Evolutionary conservation across 768 basidiomycete genomes (phyloP).

Genomic region (Trichaptum fuscoviolaceum): DNA sequence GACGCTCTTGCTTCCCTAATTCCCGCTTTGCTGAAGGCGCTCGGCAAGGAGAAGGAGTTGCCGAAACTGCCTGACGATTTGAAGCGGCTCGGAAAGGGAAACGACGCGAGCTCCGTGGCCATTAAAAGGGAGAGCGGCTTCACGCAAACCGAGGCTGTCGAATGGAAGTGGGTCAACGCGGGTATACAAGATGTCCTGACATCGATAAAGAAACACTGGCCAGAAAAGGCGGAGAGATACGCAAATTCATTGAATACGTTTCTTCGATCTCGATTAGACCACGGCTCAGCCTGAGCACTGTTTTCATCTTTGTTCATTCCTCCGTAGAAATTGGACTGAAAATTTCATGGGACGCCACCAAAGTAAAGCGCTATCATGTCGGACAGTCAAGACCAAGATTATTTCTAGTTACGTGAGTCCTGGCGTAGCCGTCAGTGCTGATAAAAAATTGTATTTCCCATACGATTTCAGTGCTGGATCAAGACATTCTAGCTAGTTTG

Average conservation of each 20-base stretch:
- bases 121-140: not conserved
- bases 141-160: not conserved
- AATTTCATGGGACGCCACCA: not conserved
- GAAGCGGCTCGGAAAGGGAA: not conserved
- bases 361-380: not conserved
- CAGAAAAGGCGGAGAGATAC: not conserved
- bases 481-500: no score
- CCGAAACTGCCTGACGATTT: not conserved
- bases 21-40: not conserved
- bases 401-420: no score
- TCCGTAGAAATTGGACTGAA: not conserved
- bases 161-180: constrained; percentile 3
- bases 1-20: constrained; percentile 4
- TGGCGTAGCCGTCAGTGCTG: no score
- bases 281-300: not conserved
- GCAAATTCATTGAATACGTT: not conserved
- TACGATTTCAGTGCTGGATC: no score
- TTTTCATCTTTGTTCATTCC: not conserved
- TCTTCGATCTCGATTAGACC: not conserved
- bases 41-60: not conserved
- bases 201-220: not conserved
- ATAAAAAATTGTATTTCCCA: no score
- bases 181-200: not conserved
- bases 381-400: no score
- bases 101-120: not conserved